Percentiles rank a stretch among this genome's conserved stretches.
phyloP scores from a whole-genome alignment of 169 alveolate genomes.

The Theileria luwenshuni region DNA sequence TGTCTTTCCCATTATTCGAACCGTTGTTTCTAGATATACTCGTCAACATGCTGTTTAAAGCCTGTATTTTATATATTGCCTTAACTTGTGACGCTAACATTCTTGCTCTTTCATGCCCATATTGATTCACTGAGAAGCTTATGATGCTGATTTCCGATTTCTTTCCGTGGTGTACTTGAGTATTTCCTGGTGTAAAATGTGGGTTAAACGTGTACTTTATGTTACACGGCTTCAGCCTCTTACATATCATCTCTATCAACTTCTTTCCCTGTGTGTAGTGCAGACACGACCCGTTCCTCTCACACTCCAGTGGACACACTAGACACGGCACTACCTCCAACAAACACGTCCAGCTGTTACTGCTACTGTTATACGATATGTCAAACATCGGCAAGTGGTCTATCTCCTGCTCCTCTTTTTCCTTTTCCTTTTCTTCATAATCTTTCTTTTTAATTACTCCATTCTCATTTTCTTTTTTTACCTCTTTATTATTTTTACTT shows the following conservation, averaged over 20 bases:
- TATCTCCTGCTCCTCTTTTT: conserved; percentile 1
- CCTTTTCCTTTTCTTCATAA: not conserved
- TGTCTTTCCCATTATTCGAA: not conserved
- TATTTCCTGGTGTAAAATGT: conserved; percentile 17
- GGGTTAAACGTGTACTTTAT: conserved; percentile 42
- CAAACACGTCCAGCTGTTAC: conserved; percentile 62
- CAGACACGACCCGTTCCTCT: conserved; percentile 19
- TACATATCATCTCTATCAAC: conserved; percentile 46
- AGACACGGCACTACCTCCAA: conserved; percentile 52
- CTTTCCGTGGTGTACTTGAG: not conserved
- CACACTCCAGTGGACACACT: conserved; percentile 50
- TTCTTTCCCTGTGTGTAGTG: conserved; percentile 40
- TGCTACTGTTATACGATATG: conserved; percentile 39
- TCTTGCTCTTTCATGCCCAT: conserved; percentile 61
- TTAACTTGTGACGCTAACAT: conserved; percentile 48
- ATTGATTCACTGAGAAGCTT: conserved; percentile 49
- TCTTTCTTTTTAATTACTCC: not conserved
- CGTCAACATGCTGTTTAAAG: conserved; percentile 8
- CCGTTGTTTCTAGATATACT: not conserved
- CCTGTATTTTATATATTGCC: conserved; percentile 8
- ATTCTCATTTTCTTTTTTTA: not conserved
- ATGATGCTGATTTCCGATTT: not conserved
- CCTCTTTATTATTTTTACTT: not conserved
- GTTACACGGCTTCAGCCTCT: conserved; percentile 48
- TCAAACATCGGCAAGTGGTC: conserved; percentile 51